A percentile compares a stretch with the other conserved stretches of the same genome.
Conservation (phyloP, 306 rosid species). For the Cajanus cajan region DNA sequence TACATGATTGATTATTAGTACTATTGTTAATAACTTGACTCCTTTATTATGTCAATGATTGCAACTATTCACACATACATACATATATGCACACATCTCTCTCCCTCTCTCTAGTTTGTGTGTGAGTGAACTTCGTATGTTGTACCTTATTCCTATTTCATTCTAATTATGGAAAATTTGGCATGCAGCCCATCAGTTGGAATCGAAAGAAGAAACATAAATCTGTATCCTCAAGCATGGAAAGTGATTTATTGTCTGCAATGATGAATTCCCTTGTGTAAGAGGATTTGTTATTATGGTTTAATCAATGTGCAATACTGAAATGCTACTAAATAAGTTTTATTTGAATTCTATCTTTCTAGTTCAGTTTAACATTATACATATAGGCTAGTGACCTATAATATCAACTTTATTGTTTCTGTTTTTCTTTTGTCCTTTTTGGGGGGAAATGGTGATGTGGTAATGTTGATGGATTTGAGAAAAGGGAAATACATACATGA, state of each 20-base stretch:
- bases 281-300: constrained; percentile 9
- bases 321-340: background rate
- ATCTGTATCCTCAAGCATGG: constrained; percentile 1
- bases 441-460: background rate
- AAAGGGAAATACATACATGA: background rate
- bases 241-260: background rate
- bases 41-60: background rate
- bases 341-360: constrained; percentile 3
- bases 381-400: background rate
- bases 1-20: background rate
- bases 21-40: background rate
- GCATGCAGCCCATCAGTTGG: constrained; percentile 18
- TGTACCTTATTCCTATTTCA: background rate
- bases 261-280: constrained; percentile 28
- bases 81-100: background rate
- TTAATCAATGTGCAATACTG: background rate
- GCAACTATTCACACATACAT: background rate
- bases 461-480: background rate
- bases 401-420: background rate
- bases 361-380: constrained; percentile 1
- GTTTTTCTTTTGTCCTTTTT: background rate
- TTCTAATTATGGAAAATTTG: constrained; percentile 21
- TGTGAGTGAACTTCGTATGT: background rate
- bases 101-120: background rate
- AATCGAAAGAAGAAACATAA: background rate